Evolutionary conservation across 2,329 filamentous ascomycete species (phyloP), one percentile per base, ranked within the genome.

Genomic region (Microthyrium microscopicum): DNA sequence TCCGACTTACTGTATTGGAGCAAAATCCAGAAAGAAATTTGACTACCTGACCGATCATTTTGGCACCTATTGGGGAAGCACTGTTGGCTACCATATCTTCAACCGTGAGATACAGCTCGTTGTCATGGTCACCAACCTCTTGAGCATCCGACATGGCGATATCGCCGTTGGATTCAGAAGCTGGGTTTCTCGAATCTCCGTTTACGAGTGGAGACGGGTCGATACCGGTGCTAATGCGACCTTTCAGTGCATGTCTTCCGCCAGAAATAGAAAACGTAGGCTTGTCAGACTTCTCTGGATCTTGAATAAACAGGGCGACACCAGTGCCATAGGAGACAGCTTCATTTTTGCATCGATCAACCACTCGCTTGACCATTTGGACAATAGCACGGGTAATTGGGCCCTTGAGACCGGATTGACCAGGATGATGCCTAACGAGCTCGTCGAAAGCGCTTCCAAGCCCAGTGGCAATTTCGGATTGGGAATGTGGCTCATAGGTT

Each of bases 361-460:
- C 71, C 22, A 98, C 77, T 34, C 83, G 73, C 21, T 76, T 76
- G 39, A 93, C 72, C 82, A 95, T 92, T 41, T 84, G 75, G 38
- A 91, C 68, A 12, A 93, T 73, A n/a, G 82, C 77, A 41, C 79
- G 77, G 40, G 87, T 73, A 38, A 98, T 89, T 3, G 76, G 68
- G 7, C 69, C 68, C 43, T 85, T 81, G 28, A 99, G 60, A 16
- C 72, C 67, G 1, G 91, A 89, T 46, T 99, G 89, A 50, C 72
- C 67, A 1, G 91, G 89, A 46, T 99, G 89, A 50, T 99, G 89
- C 26, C 89, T 75, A 33, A 87, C 79, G 38, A 99, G 67, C 54
- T 99, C 89, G 52, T 99, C 89, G 47, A 98, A 94, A 26, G 76
- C 79, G 18, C 70, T 70, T 8, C 89, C 89, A 31, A 98, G 68